phyloP scores from a whole-genome alignment of 768 basidiomycete species.

The Leccinum subgranulosum region DNA sequence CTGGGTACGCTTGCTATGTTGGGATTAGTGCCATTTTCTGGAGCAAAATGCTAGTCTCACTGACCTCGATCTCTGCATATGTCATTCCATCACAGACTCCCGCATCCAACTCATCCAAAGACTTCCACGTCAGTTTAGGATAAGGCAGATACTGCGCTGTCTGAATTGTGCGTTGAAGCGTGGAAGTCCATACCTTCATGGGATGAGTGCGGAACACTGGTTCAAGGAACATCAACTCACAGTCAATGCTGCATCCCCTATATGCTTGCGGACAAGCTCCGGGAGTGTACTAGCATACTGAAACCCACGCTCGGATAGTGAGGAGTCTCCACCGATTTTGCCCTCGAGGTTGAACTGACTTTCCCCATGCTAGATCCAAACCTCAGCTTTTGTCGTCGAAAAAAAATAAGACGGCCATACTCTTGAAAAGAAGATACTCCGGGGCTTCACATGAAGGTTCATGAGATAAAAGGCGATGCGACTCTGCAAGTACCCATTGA shows the following conservation, averaged over 20 bases:
- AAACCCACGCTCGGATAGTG: conserved; percentile 79
- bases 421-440: conserved; percentile 94
- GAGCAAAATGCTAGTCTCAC: conserved; percentile 8
- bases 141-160: conserved; percentile 82
- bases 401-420: conserved; percentile 44
- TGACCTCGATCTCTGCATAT: conserved; percentile 95
- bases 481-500: conserved; percentile 94
- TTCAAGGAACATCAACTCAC: conserved; percentile 39
- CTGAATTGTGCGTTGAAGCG: conserved; percentile 87
- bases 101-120: conserved; percentile 95
- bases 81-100: conserved; percentile 99
- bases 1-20: conserved; percentile 83
- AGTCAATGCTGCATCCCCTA: conserved; percentile 85
- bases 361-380: conserved; percentile 79
- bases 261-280: conserved; percentile 81
- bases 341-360: conserved; percentile 96
- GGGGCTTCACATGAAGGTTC: conserved; percentile 95
- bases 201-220: neutral
- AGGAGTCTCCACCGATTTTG: conserved; percentile 96
- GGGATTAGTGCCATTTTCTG: neutral
- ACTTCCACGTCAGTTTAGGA: conserved; percentile 96
- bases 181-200: conserved; percentile 93
- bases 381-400: conserved; percentile 5
- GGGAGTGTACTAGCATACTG: conserved; percentile 86
- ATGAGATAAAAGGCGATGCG: conserved; percentile 98